Evolutionary conservation across 495 filamentous ascomycete genomes (phyloP).

Genomic region (Podospora bellae-mahoneyi): DNA sequence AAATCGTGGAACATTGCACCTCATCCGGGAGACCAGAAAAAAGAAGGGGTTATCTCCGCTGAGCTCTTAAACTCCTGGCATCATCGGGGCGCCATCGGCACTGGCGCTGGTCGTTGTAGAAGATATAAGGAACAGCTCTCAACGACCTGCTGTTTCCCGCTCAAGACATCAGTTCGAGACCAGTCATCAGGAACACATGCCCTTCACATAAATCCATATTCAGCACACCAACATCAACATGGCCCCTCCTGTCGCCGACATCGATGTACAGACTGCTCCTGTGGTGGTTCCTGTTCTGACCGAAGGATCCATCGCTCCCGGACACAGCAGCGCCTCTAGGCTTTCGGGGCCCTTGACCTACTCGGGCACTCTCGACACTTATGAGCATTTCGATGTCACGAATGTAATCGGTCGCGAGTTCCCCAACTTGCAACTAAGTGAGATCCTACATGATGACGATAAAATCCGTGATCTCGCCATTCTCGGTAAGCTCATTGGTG

Average conservation of each 20-base stretch:
- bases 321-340: conserved; percentile 63
- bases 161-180: background rate
- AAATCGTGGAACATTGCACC: conserved; percentile 24
- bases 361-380: conserved; percentile 57
- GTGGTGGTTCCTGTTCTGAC: conserved; percentile 48
- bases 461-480: conserved; percentile 65
- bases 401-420: conserved; percentile 67
- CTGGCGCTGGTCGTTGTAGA: background rate
- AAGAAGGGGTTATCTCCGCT: conserved; percentile 8
- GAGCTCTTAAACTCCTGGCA: background rate
- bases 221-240: conserved; percentile 19
- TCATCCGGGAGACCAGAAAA: conserved; percentile 12
- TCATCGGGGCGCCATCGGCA: conserved; percentile 8
- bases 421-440: conserved; percentile 54
- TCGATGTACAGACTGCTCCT: conserved; percentile 29
- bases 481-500: conserved; percentile 50
- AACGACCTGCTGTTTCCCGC: background rate
- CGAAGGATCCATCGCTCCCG: conserved; percentile 45
- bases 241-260: conserved; percentile 36
- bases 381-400: conserved; percentile 62
- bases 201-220: background rate
- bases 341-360: conserved; percentile 79
- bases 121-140: conserved; percentile 3
- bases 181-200: background rate
- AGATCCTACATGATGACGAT: conserved; percentile 64